phyloP scores from a whole-genome alignment of 495 filamentous ascomycete species.

The Cudoniella acicularis region DNA sequence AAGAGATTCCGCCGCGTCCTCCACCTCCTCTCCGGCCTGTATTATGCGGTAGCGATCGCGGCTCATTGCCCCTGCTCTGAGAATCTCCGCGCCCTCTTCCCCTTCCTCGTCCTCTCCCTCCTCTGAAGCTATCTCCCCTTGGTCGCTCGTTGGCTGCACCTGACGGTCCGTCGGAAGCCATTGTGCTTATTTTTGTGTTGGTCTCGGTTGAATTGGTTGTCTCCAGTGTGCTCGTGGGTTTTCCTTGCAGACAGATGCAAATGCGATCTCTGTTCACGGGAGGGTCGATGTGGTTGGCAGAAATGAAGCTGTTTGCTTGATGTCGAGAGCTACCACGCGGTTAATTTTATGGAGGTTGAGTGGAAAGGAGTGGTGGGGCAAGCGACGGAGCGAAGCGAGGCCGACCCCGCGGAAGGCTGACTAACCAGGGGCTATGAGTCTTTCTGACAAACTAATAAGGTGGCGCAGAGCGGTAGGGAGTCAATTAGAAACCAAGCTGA shows the following conservation, averaged over 20 bases:
- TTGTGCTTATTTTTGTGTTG: background rate
- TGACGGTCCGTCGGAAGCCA: constrained; percentile 10
- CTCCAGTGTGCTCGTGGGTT: background rate
- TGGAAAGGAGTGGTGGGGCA: constrained; percentile 2
- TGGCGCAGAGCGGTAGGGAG: background rate
- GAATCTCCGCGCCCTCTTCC: constrained; percentile 20
- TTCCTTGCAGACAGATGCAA: background rate
- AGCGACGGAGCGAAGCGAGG: background rate
- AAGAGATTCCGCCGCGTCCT: constrained; percentile 11
- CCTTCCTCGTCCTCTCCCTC: constrained; percentile 27
- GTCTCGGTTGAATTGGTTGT: background rate
- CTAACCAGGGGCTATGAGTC: background rate
- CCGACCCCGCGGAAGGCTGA: constrained; percentile 1
- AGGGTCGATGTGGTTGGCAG: background rate
- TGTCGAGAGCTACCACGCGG: background rate
- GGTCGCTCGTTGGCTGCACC: background rate
- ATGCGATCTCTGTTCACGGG: background rate
- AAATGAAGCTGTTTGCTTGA: background rate
- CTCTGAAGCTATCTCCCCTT: constrained; percentile 9
- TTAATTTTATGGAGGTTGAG: background rate
- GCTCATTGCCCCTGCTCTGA: background rate
- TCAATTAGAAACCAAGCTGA: background rate
- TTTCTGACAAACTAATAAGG: background rate
- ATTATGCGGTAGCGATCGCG: background rate
- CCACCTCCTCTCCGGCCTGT: background rate